A percentile compares a stretch with the other conserved stretches of the same genome.
Conservation (phyloP, 768 basidiomycete genomes). For the Cyathus striatus region DNA sequence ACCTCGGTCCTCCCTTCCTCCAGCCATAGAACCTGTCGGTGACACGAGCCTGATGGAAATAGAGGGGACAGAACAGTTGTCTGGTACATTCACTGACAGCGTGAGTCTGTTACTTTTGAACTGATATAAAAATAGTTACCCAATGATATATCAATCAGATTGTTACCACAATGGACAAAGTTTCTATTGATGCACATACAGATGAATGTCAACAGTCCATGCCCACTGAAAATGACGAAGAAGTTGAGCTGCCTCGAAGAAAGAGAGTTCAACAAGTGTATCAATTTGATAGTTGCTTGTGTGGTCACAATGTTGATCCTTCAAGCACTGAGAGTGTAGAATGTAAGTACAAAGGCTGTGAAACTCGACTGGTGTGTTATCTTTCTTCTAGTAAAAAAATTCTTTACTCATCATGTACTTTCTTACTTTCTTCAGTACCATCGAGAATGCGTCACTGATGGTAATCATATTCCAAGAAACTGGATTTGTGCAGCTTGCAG, state of each 20-base stretch:
- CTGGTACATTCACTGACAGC: background rate
- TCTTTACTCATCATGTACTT: background rate
- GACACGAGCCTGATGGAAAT: too few species aligned
- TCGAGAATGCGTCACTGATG: constrained; percentile 3
- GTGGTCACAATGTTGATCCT: background rate
- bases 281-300: constrained; percentile 1
- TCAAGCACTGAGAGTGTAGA: background rate
- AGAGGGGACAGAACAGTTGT: too few species aligned
- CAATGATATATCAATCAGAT: background rate
- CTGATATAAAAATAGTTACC: background rate
- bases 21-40: too few species aligned
- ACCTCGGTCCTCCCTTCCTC: too few species aligned
- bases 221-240: background rate
- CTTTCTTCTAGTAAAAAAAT: background rate
- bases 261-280: too few species aligned
- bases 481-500: constrained; percentile 8
- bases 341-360: constrained; percentile 7
- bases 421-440: constrained; percentile 6
- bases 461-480: background rate
- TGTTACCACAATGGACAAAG: background rate
- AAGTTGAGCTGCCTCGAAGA: background rate
- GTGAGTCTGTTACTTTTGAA: background rate
- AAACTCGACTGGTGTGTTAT: constrained; percentile 7
- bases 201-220: background rate
- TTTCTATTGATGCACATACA: background rate